Percentiles rank a stretch among this genome's conserved stretches.
Evolutionary conservation across 2,329 filamentous ascomycete species (phyloP).

Genomic region (Stagonosporopsis cucurbitacearum): DNA sequence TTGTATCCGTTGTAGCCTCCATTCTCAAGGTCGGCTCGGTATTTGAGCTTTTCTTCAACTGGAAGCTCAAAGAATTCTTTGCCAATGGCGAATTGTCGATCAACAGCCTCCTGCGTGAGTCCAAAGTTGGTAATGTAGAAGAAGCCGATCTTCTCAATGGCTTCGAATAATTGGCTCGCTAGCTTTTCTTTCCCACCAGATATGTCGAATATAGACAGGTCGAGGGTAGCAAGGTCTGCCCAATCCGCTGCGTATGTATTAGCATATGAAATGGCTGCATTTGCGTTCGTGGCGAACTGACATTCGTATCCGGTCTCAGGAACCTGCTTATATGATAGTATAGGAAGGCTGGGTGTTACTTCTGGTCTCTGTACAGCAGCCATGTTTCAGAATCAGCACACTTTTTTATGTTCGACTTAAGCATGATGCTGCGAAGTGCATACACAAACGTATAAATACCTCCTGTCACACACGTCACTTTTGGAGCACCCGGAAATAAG

Average conservation of each 20-base stretch:
- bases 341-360: background rate
- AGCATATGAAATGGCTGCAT: background rate
- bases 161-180: constrained; percentile 61
- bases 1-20: constrained; percentile 58
- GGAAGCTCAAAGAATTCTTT: constrained; percentile 22
- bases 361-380: constrained; percentile 1
- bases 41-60: constrained; percentile 21
- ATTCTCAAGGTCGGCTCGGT: constrained; percentile 21
- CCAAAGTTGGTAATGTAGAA: constrained; percentile 29
- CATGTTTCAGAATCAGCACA: background rate
- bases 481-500: background rate
- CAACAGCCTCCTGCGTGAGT: constrained; percentile 22
- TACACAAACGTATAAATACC: background rate
- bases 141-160: constrained; percentile 45
- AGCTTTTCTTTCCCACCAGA: constrained; percentile 62
- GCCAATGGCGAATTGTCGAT: constrained; percentile 27
- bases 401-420: background rate
- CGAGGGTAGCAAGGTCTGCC: constrained; percentile 26
- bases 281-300: background rate
- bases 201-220: constrained; percentile 54
- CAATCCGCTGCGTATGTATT: constrained; percentile 6
- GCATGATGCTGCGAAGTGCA: background rate
- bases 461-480: background rate
- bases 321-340: constrained; percentile 2
- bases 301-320: constrained; percentile 4